Conservation (phyloP, 306 rosid species). For the Boehmeria nivea region DNA sequence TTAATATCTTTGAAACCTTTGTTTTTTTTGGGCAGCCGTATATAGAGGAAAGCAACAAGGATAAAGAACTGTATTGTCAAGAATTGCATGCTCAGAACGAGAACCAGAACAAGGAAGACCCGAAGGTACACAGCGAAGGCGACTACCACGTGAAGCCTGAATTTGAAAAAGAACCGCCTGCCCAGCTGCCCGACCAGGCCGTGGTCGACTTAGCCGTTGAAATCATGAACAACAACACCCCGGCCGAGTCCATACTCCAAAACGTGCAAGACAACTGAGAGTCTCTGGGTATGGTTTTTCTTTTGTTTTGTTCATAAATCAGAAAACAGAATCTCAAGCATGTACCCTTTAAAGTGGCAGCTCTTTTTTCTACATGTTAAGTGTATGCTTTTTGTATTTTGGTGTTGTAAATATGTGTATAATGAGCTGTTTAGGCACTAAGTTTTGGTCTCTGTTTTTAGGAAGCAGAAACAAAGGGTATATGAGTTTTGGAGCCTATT, state of each 20-base stretch:
- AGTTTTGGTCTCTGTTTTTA: too few species aligned
- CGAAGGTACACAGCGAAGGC: background rate
- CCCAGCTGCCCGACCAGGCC: background rate
- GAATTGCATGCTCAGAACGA: conserved; percentile 1
- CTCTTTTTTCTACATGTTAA: background rate
- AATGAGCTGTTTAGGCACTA: too few species aligned
- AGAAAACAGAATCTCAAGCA: background rate
- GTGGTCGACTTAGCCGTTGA: background rate
- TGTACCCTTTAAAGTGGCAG: conserved; percentile 2
- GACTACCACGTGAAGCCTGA: conserved; percentile 4
- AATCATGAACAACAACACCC: background rate
- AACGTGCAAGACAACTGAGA: background rate
- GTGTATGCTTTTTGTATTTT: conserved; percentile 2
- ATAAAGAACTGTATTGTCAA: conserved; percentile 9
- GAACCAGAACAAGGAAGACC: background rate
- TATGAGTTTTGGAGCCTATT: background rate
- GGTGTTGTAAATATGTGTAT: too few species aligned
- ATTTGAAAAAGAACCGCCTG: background rate
- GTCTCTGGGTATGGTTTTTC: too few species aligned
- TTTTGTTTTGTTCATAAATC: background rate
- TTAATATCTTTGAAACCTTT: too few species aligned
- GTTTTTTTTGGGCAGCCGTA: conserved; percentile 17
- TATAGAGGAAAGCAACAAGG: conserved; percentile 28
- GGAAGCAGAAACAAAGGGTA: background rate
- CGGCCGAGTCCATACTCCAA: background rate